Percentiles rank a stretch among this genome's conserved stretches.
phyloP scores from a whole-genome alignment of 331 rosid species.

The Dryas integrifolia region DNA sequence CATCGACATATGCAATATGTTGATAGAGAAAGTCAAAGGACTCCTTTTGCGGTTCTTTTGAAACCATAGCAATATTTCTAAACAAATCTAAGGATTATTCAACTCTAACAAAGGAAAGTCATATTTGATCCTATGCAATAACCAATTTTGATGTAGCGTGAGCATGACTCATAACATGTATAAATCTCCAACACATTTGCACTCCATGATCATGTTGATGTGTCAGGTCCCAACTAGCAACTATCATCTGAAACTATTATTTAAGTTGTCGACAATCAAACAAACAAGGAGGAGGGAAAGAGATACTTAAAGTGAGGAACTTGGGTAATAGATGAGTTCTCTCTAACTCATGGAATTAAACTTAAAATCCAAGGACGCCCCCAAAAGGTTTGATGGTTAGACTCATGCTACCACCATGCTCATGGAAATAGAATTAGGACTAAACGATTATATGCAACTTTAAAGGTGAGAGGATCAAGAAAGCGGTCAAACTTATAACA shows the following conservation, averaged over 20 bases:
- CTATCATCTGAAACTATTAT: background rate
- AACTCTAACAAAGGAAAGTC: background rate
- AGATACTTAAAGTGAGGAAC: background rate
- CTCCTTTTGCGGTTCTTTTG: background rate
- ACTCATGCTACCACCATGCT: background rate
- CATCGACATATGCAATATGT: background rate
- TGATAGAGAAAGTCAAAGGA: background rate
- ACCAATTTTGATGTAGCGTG: background rate
- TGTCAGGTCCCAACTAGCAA: background rate
- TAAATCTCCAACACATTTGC: background rate
- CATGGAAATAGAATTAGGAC: background rate
- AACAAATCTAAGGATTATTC: conserved; percentile 1
- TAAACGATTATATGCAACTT: background rate
- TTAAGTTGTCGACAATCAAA: background rate
- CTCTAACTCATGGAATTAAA: background rate
- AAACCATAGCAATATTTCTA: background rate
- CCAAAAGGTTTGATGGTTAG: background rate
- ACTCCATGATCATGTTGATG: background rate
- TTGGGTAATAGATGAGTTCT: background rate
- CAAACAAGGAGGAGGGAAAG: background rate
- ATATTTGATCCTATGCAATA: background rate
- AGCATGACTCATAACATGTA: background rate
- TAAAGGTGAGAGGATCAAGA: background rate
- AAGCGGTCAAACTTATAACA: background rate
- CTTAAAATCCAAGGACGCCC: background rate